Evolutionary conservation across 768 basidiomycete genomes (phyloP), one percentile per base, ranked within the genome.

Genomic region (Lactarius akahatsu): DNA sequence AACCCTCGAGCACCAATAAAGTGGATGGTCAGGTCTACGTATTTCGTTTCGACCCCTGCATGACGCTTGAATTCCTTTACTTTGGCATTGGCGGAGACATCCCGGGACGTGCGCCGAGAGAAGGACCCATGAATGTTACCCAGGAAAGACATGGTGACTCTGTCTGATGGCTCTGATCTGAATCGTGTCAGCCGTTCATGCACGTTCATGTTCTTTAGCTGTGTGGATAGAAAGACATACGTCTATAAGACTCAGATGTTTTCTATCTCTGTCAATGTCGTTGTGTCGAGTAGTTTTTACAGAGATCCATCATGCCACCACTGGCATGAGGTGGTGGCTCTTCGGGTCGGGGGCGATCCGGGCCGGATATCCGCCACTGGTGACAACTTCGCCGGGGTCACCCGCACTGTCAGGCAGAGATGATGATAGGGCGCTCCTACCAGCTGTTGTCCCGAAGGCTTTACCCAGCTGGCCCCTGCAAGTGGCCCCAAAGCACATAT

Each of bases 1-100:
- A 92, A 73, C 1, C 82, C 83, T 18, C 83, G 83, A 6, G 90
- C 90, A 4, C 88, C 86, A 57, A 91, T 89, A 64, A 92, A 91
- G 84, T 85, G 83, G 60, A 89, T 83, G 16, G 76, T 76, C 34
- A 89, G 72, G 72, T 90, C 87, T 23, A 86, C 81, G 68, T 82
- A 85, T n/a, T 75, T 79, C 38, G 78, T 78, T 9, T 70, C 66
- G 6, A 78, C 75, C 43, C 79, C 71, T 61, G 77, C 76, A 54
- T 75, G 74, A 41, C 74, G 61, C 15, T 75, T 72, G 23, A 79
- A 67, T 1, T 73, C 67, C 59, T 79, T 78, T 8, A 76, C 71
- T 15, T 75, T 65, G 13, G 75, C 73, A 0, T 75, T 65, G 13
- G 75, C 73, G 1, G 77, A 76, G 47, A 80, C 78, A 45, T 75